phyloP scores from a whole-genome alignment of 441 rosid genomes.

The Adansonia gregorii region DNA sequence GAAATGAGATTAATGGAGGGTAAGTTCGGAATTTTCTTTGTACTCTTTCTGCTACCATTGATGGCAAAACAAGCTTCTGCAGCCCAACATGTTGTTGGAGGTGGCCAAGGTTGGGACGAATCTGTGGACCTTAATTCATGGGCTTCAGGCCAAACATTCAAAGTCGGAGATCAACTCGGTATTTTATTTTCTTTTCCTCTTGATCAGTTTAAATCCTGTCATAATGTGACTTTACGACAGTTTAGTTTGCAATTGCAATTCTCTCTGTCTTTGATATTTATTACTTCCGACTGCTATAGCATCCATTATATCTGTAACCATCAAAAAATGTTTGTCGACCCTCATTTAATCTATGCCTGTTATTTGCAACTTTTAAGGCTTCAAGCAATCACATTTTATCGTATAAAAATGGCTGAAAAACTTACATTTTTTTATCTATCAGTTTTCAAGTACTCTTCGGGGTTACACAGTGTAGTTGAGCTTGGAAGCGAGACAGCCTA shows the following conservation, averaged over 20 bases:
- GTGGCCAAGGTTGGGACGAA: slow-evolving; percentile 90
- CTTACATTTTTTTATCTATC: slow-evolving; percentile 14
- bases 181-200: slow-evolving; percentile 23
- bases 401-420: not conserved
- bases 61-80: slow-evolving; percentile 44
- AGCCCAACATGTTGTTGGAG: slow-evolving; percentile 71
- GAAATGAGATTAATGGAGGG: slow-evolving; percentile 27
- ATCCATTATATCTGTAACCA: not conserved
- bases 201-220: too few species aligned
- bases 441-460: slow-evolving; percentile 80
- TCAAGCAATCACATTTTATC: too few species aligned
- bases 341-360: too few species aligned
- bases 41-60: slow-evolving; percentile 43
- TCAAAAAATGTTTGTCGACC: too few species aligned
- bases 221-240: too few species aligned
- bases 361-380: not conserved
- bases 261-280: too few species aligned
- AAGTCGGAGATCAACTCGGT: slow-evolving; percentile 85
- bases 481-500: slow-evolving; percentile 67
- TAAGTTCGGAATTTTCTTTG: slow-evolving; percentile 36
- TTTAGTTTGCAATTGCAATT: too few species aligned
- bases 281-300: not conserved
- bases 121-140: slow-evolving; percentile 75
- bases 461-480: slow-evolving; percentile 87
- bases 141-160: slow-evolving; percentile 68